Evolutionary conservation across 169 alveolate species (phyloP).

Genomic region (Perkinsus olseni): DNA sequence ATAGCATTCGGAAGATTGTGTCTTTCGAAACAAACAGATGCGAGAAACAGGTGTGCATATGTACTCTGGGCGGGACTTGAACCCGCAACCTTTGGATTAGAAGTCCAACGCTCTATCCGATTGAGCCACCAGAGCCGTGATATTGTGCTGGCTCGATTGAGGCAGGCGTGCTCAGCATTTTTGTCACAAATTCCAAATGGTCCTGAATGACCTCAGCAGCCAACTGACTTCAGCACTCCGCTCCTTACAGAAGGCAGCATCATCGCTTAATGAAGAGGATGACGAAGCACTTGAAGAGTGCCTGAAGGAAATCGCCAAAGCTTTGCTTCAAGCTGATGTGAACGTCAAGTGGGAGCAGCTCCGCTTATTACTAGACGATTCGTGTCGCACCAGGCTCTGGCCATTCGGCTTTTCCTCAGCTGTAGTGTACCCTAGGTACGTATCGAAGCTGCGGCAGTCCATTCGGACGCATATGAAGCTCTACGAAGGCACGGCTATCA

Average conservation of each 20-base stretch:
- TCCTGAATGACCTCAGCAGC: conserved; percentile 71
- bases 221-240: conserved; percentile 60
- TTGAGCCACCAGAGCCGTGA: no score
- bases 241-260: conserved; percentile 47
- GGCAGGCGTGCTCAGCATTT: not conserved
- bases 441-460: not conserved
- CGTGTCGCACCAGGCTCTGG: no score
- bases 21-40: no score
- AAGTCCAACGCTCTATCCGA: no score
- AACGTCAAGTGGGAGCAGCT: conserved; percentile 42
- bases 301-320: conserved; percentile 70
- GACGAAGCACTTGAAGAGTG: conserved; percentile 63
- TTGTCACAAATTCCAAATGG: conserved; percentile 43
- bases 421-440: no score
- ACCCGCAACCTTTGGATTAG: no score
- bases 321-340: conserved; percentile 83
- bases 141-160: no score
- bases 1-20: no score
- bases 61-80: no score
- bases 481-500: not conserved
- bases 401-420: no score
- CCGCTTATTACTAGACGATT: no score
- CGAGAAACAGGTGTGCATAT: no score
- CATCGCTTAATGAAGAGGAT: conserved; percentile 42
- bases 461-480: not conserved